phyloP scores from a whole-genome alignment of 305 asterid species.

The Caryopteris hybrid region DNA sequence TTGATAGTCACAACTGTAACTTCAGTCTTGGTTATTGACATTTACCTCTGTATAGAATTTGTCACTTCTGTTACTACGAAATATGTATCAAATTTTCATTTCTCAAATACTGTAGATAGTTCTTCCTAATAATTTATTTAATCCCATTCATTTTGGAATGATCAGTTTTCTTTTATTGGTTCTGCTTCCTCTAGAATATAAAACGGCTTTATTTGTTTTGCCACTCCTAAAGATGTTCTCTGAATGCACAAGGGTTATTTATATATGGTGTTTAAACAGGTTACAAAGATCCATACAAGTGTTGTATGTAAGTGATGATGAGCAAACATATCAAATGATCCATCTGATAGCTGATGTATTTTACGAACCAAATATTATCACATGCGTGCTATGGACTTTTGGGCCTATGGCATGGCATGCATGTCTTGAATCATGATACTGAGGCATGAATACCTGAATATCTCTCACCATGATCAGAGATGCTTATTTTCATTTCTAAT shows the following conservation, averaged over 20 bases:
- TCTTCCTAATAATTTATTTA: slow-evolving; percentile 23
- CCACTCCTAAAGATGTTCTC: neutral
- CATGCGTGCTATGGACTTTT: too few relatives aligned
- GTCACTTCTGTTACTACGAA: slow-evolving; percentile 27
- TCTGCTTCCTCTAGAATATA: slow-evolving; percentile 6
- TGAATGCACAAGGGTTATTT: slow-evolving; percentile 7
- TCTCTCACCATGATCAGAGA: slow-evolving; percentile 2
- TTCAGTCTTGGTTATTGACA: slow-evolving; percentile 13
- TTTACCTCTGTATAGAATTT: slow-evolving; percentile 25
- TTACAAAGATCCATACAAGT: neutral
- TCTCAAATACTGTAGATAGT: slow-evolving; percentile 24
- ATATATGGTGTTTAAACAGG: neutral
- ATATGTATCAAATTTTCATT: slow-evolving; percentile 28
- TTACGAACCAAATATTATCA: neutral
- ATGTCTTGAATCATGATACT: neutral
- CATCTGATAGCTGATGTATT: slow-evolving; percentile 6
- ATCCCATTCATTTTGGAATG: slow-evolving; percentile 10
- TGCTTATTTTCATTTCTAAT: slow-evolving; percentile 9
- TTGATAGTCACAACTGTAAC: slow-evolving; percentile 36
- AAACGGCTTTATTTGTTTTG: neutral
- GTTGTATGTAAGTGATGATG: neutral
- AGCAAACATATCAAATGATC: neutral
- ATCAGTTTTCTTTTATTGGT: slow-evolving; percentile 12
- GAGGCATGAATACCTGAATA: neutral
- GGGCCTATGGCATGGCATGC: neutral